phyloP scores from a whole-genome alignment of 2,329 filamentous ascomycete species.

The Podosphaera leucotricha region DNA sequence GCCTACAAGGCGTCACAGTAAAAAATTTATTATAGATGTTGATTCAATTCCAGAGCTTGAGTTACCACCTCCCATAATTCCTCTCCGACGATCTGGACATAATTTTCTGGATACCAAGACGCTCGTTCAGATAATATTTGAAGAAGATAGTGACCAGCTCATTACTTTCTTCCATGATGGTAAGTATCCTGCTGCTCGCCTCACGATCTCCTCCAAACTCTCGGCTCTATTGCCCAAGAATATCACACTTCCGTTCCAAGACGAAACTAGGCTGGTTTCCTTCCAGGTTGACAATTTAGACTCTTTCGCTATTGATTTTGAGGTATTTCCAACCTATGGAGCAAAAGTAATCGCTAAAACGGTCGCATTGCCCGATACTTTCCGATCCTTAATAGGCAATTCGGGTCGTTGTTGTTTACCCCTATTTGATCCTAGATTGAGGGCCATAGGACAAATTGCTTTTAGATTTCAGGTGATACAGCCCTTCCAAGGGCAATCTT shows the following conservation, averaged over 20 bases:
- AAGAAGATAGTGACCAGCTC: conserved; percentile 47
- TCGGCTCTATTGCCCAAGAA: conserved; percentile 94
- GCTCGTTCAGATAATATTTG: conserved; percentile 80
- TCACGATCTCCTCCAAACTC: conserved; percentile 90
- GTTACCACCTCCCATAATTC: conserved; percentile 86
- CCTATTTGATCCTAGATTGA: conserved; percentile 73
- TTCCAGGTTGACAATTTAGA: conserved; percentile 92
- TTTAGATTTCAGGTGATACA: conserved; percentile 95
- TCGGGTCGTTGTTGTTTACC: conserved; percentile 66
- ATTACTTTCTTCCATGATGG: conserved; percentile 93
- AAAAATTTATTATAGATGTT: conserved; percentile 42
- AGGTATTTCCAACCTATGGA: conserved; percentile 92
- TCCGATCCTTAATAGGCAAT: conserved; percentile 50
- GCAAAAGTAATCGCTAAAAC: conserved; percentile 95
- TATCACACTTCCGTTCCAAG: conserved; percentile 82
- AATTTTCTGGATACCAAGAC: conserved; percentile 98
- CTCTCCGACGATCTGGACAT: conserved; percentile 79
- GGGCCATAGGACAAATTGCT: conserved; percentile 78
- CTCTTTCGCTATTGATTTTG: conserved; percentile 84
- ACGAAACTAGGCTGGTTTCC: conserved; percentile 78
- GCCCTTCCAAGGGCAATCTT: conserved; percentile 71
- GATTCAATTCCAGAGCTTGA: conserved; percentile 85
- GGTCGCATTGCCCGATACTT: conserved; percentile 70
- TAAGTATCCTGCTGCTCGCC: conserved; percentile 80
- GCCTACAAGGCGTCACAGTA: conserved; percentile 18